Conservation (phyloP, 495 filamentous ascomycete genomes). For the Collariella sp. region DNA sequence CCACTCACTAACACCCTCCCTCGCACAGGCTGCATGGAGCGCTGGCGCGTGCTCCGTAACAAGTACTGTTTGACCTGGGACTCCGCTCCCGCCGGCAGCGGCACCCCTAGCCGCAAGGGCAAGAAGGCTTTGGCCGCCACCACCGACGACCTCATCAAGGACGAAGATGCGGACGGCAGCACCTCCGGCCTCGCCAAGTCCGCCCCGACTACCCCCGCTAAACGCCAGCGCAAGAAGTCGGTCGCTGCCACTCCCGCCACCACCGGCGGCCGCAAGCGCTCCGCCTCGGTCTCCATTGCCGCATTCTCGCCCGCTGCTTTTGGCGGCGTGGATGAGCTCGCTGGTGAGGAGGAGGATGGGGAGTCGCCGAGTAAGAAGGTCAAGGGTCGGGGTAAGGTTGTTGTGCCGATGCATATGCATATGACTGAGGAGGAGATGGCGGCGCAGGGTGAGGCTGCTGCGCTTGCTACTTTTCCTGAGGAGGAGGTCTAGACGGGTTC, state of each 20-base stretch:
- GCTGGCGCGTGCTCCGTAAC: slow-evolving; percentile 10
- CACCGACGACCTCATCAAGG: background rate
- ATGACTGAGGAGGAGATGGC: background rate
- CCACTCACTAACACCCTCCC: background rate
- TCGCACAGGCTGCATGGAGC: slow-evolving; percentile 1
- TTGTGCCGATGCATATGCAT: background rate
- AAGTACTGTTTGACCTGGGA: background rate
- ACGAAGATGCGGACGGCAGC: background rate
- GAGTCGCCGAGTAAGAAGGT: background rate
- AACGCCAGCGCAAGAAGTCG: slow-evolving; percentile 1
- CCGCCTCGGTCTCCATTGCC: background rate
- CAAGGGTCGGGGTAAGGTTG: background rate
- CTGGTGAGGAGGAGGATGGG: background rate
- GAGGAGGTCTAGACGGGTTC: slow-evolving; percentile 1
- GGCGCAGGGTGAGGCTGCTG: background rate
- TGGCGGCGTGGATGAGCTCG: background rate
- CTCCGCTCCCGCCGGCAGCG: background rate
- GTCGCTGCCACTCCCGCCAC: background rate
- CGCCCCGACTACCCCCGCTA: background rate
- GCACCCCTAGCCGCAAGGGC: background rate
- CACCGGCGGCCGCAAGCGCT: background rate
- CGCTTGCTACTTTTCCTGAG: background rate
- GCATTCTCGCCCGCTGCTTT: background rate
- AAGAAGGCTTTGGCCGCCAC: background rate
- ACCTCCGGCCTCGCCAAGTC: background rate